Base-by-base conservation (phyloP, 2,329 filamentous ascomycete genomes). In the Phialophora macrospora region DNA sequence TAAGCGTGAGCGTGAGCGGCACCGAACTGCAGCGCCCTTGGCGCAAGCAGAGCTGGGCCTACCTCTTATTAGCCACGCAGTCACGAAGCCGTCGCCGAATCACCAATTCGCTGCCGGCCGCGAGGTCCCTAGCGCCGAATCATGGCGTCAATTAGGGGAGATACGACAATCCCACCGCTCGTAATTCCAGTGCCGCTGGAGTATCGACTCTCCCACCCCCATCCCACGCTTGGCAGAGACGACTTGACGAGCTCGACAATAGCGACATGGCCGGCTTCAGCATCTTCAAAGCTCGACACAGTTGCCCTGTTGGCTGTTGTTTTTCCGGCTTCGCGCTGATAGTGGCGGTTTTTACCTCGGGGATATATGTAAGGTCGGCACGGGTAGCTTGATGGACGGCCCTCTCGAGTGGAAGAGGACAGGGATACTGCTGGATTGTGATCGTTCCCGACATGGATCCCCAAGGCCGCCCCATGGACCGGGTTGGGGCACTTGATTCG, bases 71-170 rank as follows among this genome's bases (percentile, higher is more conserved):
- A 46, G 56, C 41, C 60, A 57, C 44, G 34, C 20, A 32, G 60
- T 26, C 55, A 57, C n/a, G 28, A 46, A 62, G 52, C 24, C n/a
- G 26, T 7, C 34, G 34, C 52, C 41, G 60, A 63, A 49, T 26
- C 55, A 63, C 20, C 46, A 52, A 30, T 12, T 46, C 58, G 24
- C n/a, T 41, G 48, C 30, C 60, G 24, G 54, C 22, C 44, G 38
- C 24, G 28, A 56, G 49, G 30, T 14, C 41, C 26, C 22, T 63
- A 56, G 60, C 60, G 60, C 54, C 41, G 41, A 22, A 30, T n/a
- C 24, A 48, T 63, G 51, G 60, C 52, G 60, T 49, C 60, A 63
- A 58, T 38, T 17, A 30, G 26, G 48, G 30, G 26, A 22, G 58
- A 14, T 52, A 20, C 58, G 32, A 38, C 7, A 34, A 48, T 34